Conservation (phyloP, 108 stramenopile species). For the Nitzschia sp. region DNA sequence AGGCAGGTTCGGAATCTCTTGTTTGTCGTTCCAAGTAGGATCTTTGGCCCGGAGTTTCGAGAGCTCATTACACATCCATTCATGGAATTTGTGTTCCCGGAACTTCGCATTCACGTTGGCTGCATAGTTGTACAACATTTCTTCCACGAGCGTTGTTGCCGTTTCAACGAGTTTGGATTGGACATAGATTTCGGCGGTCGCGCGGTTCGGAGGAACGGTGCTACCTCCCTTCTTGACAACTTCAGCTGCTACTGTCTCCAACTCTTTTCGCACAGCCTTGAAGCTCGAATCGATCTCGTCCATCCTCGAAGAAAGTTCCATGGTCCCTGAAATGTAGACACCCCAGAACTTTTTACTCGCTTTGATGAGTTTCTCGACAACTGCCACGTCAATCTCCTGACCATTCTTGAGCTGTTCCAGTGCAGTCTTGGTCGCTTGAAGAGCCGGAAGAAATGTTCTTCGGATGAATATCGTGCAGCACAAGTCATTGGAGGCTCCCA, state of each 20-base stretch:
- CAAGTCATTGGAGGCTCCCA: conserved; percentile 61
- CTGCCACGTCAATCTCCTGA: conserved; percentile 4
- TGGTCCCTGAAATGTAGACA: conserved; percentile 46
- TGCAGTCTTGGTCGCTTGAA: conserved; percentile 24
- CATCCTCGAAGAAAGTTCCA: conserved; percentile 23
- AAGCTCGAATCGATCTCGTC: conserved; percentile 19
- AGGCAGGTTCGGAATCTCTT: conserved; percentile 35
- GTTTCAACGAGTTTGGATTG: conserved; percentile 28
- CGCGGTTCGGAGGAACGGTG: conserved; percentile 13
- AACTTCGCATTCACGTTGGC: conserved; percentile 59
- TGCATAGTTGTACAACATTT: conserved; percentile 70
- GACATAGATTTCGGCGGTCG: conserved; percentile 22
- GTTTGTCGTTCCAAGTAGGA: conserved; percentile 27
- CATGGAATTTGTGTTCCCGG: conserved; percentile 75
- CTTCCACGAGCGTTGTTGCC: conserved; percentile 42
- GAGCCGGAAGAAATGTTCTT: conserved; percentile 46
- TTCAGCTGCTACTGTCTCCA: conserved; percentile 5
- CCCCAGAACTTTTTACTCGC: conserved; percentile 65
- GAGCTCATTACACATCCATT: conserved; percentile 72
- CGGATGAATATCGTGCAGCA: conserved; percentile 68
- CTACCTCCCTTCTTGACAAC: conserved; percentile 15
- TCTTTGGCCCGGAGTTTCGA: conserved; percentile 22
- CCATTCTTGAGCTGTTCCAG: conserved; percentile 13
- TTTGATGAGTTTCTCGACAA: conserved; percentile 29
- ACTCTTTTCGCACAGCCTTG: conserved; percentile 17